Evolutionary conservation across 805 yeast genomes (phyloP), one percentile per base, ranked within the genome.

Genomic region (Vanderwaltozyma polyspora): DNA sequence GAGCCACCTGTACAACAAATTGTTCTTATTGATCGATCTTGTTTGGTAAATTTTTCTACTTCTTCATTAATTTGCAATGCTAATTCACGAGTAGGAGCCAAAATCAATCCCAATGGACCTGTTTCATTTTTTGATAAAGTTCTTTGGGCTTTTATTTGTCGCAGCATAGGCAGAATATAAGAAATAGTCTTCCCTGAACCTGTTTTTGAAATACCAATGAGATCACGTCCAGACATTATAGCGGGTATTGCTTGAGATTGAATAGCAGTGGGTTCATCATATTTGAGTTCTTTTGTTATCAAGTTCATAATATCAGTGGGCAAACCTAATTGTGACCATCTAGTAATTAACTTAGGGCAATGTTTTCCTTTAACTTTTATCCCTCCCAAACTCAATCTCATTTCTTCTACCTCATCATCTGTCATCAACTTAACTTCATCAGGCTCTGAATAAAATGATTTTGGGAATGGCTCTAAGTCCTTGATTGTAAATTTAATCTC

Each of bases 111-210:
- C 15, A 81, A 55, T 0, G 96, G 96, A 0, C 91, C 87, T 7
- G 74, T 68, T 10, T 76, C 83, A 3, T 45, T 43, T 0, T 49
- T 45, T 1, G 55, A 40, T 9, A 74, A 40, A 0, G 72, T 73
- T 2, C 71, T 60, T 48, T 85, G 94, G 29, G 83, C 87, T 37
- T 74, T 70, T 8, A 91, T 74, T 41, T 89, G 97, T 33, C 95
- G 67, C 34, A 89, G 64, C 60, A 91, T 57, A 0, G 98, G 96
- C 6, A 91, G 52, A 7, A 86, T 62, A 58, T 83, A 91, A 1
- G 95, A 81, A 45, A 89, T 67, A 0, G 98, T 91, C 52, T 91
- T 91, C 3, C 98, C 98, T 1, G 95, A 83, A 0, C 98, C 98
- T 0, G 98, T 91, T 43, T 86, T 85, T 0, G 98, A 97, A 15